Percentiles rank a stretch among this genome's conserved stretches.
These are phyloP conservation scores for Agaricales sp. DNA, from an alignment of 1,284 basidiomycete genomes.

Conservation along the genomic window DNA sequence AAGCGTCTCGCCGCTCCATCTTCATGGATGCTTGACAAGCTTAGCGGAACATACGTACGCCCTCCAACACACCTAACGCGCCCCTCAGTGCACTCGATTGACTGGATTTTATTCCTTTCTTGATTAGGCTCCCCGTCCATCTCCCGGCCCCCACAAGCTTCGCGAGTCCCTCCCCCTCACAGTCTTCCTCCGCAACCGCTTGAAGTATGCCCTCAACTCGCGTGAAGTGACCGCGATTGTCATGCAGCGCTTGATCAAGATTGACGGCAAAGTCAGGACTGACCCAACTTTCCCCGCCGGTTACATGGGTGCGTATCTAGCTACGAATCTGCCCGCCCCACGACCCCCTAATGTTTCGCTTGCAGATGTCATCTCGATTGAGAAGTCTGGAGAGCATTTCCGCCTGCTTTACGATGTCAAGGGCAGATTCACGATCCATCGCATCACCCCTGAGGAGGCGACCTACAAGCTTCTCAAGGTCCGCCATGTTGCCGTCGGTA, in stretches of 20 bases:
- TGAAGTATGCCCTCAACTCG: constrained; percentile 97
- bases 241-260: constrained; percentile 95
- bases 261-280: constrained; percentile 98
- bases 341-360: background rate
- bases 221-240: constrained; percentile 95
- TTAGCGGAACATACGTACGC: constrained; percentile 94
- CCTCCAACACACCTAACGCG: constrained; percentile 8
- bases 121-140: constrained; percentile 83
- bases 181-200: constrained; percentile 96
- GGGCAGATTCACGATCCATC: constrained; percentile 99
- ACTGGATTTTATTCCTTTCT: constrained; percentile 9
- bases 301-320: constrained; percentile 85
- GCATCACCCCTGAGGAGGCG: constrained; percentile 97
- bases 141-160: constrained; percentile 98
- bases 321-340: background rate
- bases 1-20: constrained; percentile 97
- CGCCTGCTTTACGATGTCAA: constrained; percentile 99
- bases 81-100: constrained; percentile 2
- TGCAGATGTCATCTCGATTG: constrained; percentile 90
- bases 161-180: constrained; percentile 92
- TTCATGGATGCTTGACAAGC: constrained; percentile 99
- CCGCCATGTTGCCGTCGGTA: constrained; percentile 83
- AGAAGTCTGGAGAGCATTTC: constrained; percentile 99
- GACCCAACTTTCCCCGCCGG: constrained; percentile 96
- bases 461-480: constrained; percentile 99